These are phyloP conservation scores for Penicillium paneum DNA, from an alignment of 2,329 filamentous ascomycete species.

Conservation along the genomic window DNA sequence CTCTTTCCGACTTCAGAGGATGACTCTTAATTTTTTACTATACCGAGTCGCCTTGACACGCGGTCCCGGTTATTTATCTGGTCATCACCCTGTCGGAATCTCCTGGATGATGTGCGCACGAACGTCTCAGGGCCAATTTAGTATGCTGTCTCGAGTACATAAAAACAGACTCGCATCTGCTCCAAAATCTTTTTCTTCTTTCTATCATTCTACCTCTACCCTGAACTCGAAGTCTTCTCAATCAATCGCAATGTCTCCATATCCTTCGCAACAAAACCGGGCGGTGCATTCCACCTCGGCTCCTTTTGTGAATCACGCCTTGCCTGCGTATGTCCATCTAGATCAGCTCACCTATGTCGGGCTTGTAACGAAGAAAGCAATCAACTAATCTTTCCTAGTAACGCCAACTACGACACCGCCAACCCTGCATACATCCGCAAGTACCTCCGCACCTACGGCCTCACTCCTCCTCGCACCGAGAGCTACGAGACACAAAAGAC, in stretches of 20 bases:
- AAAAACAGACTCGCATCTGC: conserved; percentile 30
- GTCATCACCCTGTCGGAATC: conserved; percentile 48
- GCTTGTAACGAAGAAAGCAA: background rate
- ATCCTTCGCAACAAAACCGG: conserved; percentile 30
- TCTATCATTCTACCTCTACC: conserved; percentile 20
- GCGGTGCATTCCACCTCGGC: conserved; percentile 36
- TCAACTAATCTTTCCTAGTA: conserved; percentile 27
- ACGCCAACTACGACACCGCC: conserved; percentile 49
- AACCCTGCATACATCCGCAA: conserved; percentile 51
- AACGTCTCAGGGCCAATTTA: conserved; percentile 32
- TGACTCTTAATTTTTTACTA: conserved; percentile 21
- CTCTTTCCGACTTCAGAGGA: conserved; percentile 29
- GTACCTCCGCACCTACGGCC: conserved; percentile 51
- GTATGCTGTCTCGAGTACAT: conserved; percentile 31
- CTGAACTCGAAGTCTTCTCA: conserved; percentile 18
- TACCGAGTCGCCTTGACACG: conserved; percentile 15
- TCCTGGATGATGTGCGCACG: conserved; percentile 25
- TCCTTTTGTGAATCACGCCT: conserved; percentile 30
- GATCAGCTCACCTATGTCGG: background rate
- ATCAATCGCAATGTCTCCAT: conserved; percentile 36
- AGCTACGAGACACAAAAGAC: conserved; percentile 50
- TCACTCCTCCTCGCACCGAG: conserved; percentile 50
- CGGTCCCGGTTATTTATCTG: conserved; percentile 24
- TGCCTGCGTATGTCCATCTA: conserved; percentile 31
- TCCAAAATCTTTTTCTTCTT: conserved; percentile 16